Evolutionary conservation across 495 filamentous ascomycete species (phyloP).

Genomic region (Cairneyella variabilis): DNA sequence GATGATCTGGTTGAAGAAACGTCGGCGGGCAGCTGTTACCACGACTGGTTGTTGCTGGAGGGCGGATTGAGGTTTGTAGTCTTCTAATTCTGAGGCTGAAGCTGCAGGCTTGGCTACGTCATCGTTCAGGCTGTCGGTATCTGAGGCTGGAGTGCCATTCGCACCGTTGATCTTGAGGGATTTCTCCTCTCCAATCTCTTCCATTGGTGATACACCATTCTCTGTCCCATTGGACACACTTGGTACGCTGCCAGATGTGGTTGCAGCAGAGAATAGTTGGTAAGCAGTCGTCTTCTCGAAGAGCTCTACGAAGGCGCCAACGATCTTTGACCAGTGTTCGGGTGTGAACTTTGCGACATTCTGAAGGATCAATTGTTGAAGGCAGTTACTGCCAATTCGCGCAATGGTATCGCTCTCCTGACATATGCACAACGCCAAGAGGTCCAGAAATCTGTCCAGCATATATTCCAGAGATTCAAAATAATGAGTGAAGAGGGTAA

Average conservation of each 20-base stretch:
- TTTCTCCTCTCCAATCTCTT: conserved; percentile 42
- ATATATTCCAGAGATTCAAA: conserved; percentile 95
- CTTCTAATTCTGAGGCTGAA: conserved; percentile 64
- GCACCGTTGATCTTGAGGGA: conserved; percentile 61
- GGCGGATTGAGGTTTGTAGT: conserved; percentile 72
- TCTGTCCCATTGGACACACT: conserved; percentile 42
- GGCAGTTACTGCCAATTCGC: conserved; percentile 93
- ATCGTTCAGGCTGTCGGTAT: conserved; percentile 31
- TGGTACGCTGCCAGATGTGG: conserved; percentile 45
- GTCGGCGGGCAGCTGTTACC: conserved; percentile 87
- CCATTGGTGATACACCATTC: conserved; percentile 33
- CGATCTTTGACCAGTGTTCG: conserved; percentile 90
- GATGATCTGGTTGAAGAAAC: conserved; percentile 99
- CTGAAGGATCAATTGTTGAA: conserved; percentile 93
- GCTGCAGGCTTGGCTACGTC: conserved; percentile 26
- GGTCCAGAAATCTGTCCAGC: conserved; percentile 90
- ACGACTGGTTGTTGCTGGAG: conserved; percentile 84
- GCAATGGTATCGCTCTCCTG: conserved; percentile 99
- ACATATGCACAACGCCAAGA: conserved; percentile 92
- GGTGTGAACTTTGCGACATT: conserved; percentile 87
- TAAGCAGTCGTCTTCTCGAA: conserved; percentile 93
- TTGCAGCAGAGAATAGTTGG: conserved; percentile 85
- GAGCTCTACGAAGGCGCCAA: conserved; percentile 89
- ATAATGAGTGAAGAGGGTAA: conserved; percentile 96
- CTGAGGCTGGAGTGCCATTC: conserved; percentile 35